Evolutionary conservation across 2,329 filamentous ascomycete species (phyloP), one percentile per base, ranked within the genome.

Genomic region (Aureobasidium sp.): DNA sequence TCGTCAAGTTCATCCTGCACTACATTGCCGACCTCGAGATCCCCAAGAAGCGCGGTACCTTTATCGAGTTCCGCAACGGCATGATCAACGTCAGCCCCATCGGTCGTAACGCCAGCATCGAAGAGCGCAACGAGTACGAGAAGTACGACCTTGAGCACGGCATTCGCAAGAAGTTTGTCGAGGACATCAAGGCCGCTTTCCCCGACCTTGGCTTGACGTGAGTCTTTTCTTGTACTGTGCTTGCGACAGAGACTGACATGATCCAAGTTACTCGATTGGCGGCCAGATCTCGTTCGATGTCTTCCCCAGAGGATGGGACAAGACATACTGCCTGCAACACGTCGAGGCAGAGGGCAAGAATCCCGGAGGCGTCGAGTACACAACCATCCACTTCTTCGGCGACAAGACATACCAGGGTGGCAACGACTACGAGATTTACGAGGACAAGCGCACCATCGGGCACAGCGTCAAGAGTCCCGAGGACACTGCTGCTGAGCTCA

Each of bases 221-320:
- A 70, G 85, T 79, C 7, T 14, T 21, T 16, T 12, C 29, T 16
- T 56, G 45, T 8, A 22, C 11, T 16, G 1, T 11, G 14, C 2
- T 6, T 22, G 1, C 16, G 1, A 6, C 16, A 14, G 16, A 30
- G 24, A 29, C 45, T 49, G 25, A 49, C 16, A 19, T 1, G 1
- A 29, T 11, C 2, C 8, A 17, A 90, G 87, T 37, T 96, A 86
- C 77, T 91, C 89, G 58, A 95, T 98, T 64, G 93, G 93, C 62
- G 93, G 93, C 50, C 89, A 96, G 68, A 96, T 98, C 72, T 96
- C 90, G 56, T 98, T 98, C 70, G 93, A 98, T 68, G 87, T 97
- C 64, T 98, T 98, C 79, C 93, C 93, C 59, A 81, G 77, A 2
- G 93, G 93, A 66, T 98, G 93, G 93, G 93, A 98, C 75, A 98